Evolutionary conservation across 1,284 basidiomycete genomes (phyloP), one percentile per base, ranked within the genome.

Genomic region (Leccinum insolens): DNA sequence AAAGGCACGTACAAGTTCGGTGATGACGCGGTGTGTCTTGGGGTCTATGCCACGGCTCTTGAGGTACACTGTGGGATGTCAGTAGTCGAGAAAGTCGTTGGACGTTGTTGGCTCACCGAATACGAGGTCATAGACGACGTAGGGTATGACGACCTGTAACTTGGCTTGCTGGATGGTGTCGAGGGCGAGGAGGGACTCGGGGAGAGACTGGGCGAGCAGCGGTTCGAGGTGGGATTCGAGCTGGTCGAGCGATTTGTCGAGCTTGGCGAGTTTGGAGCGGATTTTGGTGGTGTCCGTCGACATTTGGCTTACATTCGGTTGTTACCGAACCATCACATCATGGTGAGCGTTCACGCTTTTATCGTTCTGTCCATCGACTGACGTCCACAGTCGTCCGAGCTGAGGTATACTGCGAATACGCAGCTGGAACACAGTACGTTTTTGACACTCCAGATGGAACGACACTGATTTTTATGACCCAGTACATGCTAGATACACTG

Each of bases 401-500:
- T 97, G 12, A 87, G 95, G 74, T 97, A 98, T 78, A 97, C 95
- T 0, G 95, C 95, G 37, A 97, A 96, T 78, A 95, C 95, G 8
- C 95, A 97, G 78, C 82, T 96, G 39, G 95, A 96, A 80, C 95
- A 97, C 81, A 83, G 95, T 95, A 76, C 81, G 94, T 77, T 25
- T 37, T 63, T 28, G 41, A 15, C 0, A 3, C 46, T 49, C 58
- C 9, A 37, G 63, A 68, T 65, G 57, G 49, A 14, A 22, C 49
- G 66, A 39, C 65, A 46, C 68, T 66, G 70, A 70, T 70, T 52
- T 69, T 62, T 39, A 64, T 28, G 25, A 7, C 22, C 65, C 68
- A 96, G 95, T 99, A 70, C 96, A 99, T 80, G 94, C 96, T 74
- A 89, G 96, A 67, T 99, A 99, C 80, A 96, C 95, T 22, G 97